These are phyloP conservation scores for Ceratocystis colombiana DNA, from an alignment of 2,329 filamentous ascomycete species.

Conservation along the genomic window DNA sequence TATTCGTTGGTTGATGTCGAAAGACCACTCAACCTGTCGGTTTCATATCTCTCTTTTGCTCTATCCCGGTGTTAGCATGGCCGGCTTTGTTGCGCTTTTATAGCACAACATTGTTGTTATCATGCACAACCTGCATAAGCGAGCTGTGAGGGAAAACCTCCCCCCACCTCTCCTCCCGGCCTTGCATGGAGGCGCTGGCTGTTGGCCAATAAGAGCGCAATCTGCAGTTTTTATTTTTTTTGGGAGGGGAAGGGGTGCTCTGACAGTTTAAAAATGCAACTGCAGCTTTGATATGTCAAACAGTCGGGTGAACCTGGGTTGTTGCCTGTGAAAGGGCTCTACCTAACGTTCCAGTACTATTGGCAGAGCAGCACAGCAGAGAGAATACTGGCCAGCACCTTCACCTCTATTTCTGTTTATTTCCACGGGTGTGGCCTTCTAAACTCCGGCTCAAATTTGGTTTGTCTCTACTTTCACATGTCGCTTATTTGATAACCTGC, in stretches of 20 bases:
- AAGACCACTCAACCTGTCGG: neutral
- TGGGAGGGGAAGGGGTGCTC: no score
- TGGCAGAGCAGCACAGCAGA: neutral
- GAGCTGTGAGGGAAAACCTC: neutral
- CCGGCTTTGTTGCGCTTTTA: neutral
- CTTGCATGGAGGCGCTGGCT: neutral
- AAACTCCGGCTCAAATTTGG: neutral
- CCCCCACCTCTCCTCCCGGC: neutral
- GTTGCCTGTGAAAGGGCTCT: neutral
- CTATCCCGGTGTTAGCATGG: neutral
- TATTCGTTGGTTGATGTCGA: neutral
- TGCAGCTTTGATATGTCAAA: no score
- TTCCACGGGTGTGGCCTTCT: neutral
- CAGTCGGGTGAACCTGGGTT: neutral
- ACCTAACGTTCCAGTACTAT: neutral
- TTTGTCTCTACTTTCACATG: neutral
- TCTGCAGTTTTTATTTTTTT: no score
- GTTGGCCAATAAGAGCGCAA: neutral
- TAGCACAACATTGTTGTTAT: neutral
- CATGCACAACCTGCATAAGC: conserved; percentile 10
- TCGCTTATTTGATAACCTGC: neutral
- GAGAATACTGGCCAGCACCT: neutral
- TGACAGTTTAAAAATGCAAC: no score
- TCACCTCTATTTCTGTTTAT: neutral
- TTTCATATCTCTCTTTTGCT: neutral